These are phyloP conservation scores for Stachybotrys echinatus DNA, from an alignment of 2,329 filamentous ascomycete genomes.

Conservation along the genomic window DNA sequence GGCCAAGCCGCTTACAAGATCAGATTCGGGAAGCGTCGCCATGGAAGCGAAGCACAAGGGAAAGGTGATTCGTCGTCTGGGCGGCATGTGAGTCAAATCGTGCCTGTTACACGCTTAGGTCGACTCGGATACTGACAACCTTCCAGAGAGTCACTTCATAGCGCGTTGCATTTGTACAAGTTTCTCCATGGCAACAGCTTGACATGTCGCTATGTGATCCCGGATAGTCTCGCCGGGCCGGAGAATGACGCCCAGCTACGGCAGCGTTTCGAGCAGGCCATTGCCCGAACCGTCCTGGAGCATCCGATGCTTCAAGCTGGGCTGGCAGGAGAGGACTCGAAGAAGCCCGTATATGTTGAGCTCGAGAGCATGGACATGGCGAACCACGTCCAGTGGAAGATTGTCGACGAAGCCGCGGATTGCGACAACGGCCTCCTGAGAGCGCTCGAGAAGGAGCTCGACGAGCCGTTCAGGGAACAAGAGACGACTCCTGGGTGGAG, in stretches of 20 bases:
- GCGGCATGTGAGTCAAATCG: neutral
- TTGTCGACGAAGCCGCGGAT: neutral
- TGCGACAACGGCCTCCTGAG: neutral
- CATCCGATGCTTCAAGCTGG: constrained; percentile 15
- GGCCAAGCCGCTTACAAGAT: no score
- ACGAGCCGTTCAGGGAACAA: constrained; percentile 10
- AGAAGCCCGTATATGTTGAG: constrained; percentile 9
- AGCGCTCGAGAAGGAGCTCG: constrained; percentile 4
- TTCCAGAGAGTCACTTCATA: neutral
- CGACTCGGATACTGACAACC: neutral
- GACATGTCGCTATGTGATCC: constrained; percentile 8
- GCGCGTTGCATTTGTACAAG: neutral
- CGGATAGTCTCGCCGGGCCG: neutral
- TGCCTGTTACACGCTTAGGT: neutral
- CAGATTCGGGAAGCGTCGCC: neutral
- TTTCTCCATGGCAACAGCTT: constrained; percentile 3
- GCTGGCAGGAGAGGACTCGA: constrained; percentile 7
- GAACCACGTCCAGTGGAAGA: constrained; percentile 12
- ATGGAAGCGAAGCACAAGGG: neutral
- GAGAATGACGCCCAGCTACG: neutral
- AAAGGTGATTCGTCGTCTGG: neutral
- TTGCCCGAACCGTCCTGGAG: constrained; percentile 9
- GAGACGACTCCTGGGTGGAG: constrained; percentile 20
- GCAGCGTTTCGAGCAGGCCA: constrained; percentile 6
- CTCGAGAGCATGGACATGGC: constrained; percentile 11